Evolutionary conservation across 1,139 yeast genomes (phyloP), one percentile per base, ranked within the genome.

Genomic region (Yamadazyma spencermartinsiae): DNA sequence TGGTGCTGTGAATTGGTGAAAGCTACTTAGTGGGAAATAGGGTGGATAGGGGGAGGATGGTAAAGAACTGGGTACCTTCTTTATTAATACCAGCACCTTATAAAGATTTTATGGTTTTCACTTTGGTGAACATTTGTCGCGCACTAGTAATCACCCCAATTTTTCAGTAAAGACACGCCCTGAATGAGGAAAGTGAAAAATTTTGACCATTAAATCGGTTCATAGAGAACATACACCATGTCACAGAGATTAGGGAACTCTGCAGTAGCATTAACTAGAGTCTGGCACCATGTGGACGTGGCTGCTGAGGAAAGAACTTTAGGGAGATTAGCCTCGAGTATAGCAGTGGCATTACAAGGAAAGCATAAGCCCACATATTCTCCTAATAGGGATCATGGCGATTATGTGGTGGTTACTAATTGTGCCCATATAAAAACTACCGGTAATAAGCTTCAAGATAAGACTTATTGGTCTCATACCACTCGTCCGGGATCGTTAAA

Each of bases 241-340:
- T 77, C 82, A 24, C 80, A 74, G 50, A 74, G 80, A 56, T 64
- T 77, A 34, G 82, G 82, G 41, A 71, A 63, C 63, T 76, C 89
- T 5, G 86, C 81, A 8, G 71, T 83, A 21, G 88, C 95, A 4
- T 80, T 86, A 51, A 85, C 96, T 33, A 76, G 96, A 50, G 76
- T 85, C 33, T 92, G 99, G 99, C 98, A 90, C 58, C 96, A 90
- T 58, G 86, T 94, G 26, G 98, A 92, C 58, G 79, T 88, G 36
- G 88, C 96, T 13, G 76, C 80, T 34, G 98, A 92, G 42, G 65
- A 72, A 31, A 78, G 98, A 55, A 82, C 97, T 0, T 67, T 94
- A 37, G 99, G 99, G 60, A 83, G 98, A 55, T 65, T 94, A 42
- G 98, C 99, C 2, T 74, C 95, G 1, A 76, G 82, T 43, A 88